Conservation (phyloP, 2,329 filamentous ascomycete species). For the Chaetoscypha palmicola region DNA sequence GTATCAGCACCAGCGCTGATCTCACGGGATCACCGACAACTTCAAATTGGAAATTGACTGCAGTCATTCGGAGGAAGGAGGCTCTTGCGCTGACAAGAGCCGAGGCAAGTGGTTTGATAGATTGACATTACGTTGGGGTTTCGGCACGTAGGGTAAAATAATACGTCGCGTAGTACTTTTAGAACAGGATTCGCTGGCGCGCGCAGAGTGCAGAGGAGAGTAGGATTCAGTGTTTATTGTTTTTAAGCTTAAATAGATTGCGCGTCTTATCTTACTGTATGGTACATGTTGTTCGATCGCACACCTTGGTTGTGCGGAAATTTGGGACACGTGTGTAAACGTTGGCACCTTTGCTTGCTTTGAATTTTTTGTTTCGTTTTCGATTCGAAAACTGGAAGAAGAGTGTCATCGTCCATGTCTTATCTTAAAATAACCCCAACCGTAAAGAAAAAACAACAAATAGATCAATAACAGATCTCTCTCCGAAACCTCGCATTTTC, state of each 20-base stretch:
- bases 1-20: no score
- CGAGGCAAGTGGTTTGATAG: not conserved
- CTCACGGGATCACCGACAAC: no score
- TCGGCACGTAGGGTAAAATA: not conserved
- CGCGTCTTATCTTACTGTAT: not conserved
- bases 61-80: no score
- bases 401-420: no score
- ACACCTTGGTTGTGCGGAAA: not conserved
- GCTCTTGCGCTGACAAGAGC: not conserved
- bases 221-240: not conserved
- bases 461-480: no score
- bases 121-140: not conserved
- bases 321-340: not conserved
- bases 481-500: no score
- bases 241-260: slow-evolving; percentile 7
- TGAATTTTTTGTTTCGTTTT: no score
- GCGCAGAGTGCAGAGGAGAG: not conserved
- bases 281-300: not conserved
- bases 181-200: not conserved
- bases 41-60: no score
- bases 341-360: not conserved
- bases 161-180: not conserved
- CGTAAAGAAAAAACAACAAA: no score
- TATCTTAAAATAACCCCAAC: no score
- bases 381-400: no score